Evolutionary conservation across 768 basidiomycete genomes (phyloP), one percentile per base, ranked within the genome.

Genomic region (Hydnum rufescens): DNA sequence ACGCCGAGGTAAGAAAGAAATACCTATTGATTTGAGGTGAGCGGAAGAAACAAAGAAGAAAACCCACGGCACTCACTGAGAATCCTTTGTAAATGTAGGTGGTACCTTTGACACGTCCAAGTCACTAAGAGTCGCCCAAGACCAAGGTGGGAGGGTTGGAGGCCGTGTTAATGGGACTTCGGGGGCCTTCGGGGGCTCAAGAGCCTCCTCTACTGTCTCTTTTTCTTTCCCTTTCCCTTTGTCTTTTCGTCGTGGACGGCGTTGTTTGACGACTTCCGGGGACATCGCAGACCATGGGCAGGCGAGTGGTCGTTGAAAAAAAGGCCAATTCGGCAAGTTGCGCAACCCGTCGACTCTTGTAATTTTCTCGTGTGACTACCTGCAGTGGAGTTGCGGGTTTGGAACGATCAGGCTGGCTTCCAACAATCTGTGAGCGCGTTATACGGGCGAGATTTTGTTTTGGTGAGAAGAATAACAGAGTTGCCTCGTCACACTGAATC

Each of bases 81-180:
- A 85, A 65, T 96, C 89, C 64, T 73, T 82, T 28, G 88, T 87
- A 64, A 90, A 89, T 57, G 89, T 67, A 32, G 86, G 80, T 3
- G 84, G 74, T 34, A 73, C 71, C 56, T 68, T 73, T 58, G 73
- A 81, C 42, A 74, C 71, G 51, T 71, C 72, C 5, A 77, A 71
- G 64, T 85, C 82, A 34, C 82, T 76, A 53, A 89, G 68, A 47
- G 75, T 28, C n/a, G 29, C 28, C 55, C 57, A 57, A 32, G 49
- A 51, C 56, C 56, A 57, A 6, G 54, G 42, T 39, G 34, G 34
- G 8, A 39, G 8, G 8, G 8, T 19, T 39, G 34, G 8, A 8
- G 34, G 19, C 8, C n/a, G n/a, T n/a, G n/a, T n/a, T n/a, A n/a
- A n/a, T n/a, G n/a, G n/a, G n/a, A n/a, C n/a, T n/a, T n/a, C n/a